phyloP scores from a whole-genome alignment of 768 basidiomycete species.

The Termitomyces titanicus region DNA sequence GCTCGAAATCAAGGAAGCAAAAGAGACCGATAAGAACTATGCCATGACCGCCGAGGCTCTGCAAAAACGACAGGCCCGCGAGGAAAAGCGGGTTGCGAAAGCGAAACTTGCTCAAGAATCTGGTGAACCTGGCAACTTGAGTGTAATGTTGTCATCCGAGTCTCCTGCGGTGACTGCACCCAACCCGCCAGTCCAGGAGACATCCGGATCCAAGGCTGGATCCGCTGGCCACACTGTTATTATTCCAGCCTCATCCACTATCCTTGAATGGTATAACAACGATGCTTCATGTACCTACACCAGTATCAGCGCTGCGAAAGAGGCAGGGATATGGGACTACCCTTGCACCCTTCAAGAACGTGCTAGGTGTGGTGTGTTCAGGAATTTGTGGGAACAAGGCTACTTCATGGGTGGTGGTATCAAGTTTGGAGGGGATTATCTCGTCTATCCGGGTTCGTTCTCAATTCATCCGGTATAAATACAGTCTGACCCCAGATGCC shows the following conservation, averaged over 20 bases:
- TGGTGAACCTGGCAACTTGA: neutral
- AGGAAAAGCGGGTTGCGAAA: constrained; percentile 37
- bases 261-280: constrained; percentile 67
- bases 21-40: constrained; percentile 34
- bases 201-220: constrained; percentile 1
- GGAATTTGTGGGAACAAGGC: constrained; percentile 76
- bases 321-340: constrained; percentile 74
- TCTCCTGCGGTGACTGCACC: neutral
- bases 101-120: constrained; percentile 10
- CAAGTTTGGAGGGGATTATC: constrained; percentile 94
- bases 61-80: constrained; percentile 70
- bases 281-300: constrained; percentile 36
- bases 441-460: constrained; percentile 88
- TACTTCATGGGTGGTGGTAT: constrained; percentile 88
- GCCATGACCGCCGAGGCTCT: constrained; percentile 61
- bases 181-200: neutral
- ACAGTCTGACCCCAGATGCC: neutral
- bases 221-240: constrained; percentile 39
- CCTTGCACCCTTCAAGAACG: constrained; percentile 62
- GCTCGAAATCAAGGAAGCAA: constrained; percentile 46
- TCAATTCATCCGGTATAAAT: neutral
- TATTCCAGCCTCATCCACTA: constrained; percentile 61
- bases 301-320: constrained; percentile 57
- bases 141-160: constrained; percentile 6
- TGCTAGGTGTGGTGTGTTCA: constrained; percentile 78